These are phyloP conservation scores for Arachnopeziza araneosa DNA, from an alignment of 2,329 filamentous ascomycete genomes.

Conservation along the genomic window DNA sequence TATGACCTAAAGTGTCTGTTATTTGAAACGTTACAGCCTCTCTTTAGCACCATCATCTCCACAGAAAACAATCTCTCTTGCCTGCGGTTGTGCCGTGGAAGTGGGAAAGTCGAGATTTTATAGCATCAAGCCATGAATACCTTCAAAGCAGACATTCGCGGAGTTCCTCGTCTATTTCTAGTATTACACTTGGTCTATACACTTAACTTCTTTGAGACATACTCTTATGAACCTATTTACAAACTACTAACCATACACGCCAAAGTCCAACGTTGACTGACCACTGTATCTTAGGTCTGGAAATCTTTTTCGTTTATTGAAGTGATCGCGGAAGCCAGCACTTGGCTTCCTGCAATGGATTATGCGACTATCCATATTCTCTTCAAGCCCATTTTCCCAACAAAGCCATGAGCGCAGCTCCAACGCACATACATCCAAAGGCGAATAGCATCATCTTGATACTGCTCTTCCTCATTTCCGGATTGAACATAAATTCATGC, in stretches of 20 bases:
- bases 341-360: not conserved
- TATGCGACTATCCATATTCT: not conserved
- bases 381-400: conserved; percentile 43
- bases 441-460: conserved; percentile 35
- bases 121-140: too few species aligned
- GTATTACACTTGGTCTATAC: too few species aligned
- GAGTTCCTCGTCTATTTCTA: too few species aligned
- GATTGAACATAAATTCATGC: conserved; percentile 45
- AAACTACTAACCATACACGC: not conserved
- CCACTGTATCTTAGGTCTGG: not conserved
- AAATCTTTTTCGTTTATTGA: not conserved
- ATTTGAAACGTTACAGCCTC: too few species aligned
- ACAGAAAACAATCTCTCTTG: too few species aligned
- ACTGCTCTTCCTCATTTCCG: conserved; percentile 34
- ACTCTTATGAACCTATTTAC: not conserved
- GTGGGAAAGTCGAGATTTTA: too few species aligned
- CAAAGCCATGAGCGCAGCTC: conserved; percentile 42
- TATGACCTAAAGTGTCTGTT: too few species aligned
- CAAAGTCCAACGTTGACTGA: too few species aligned
- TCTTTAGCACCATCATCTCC: too few species aligned
- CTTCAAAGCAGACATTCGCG: too few species aligned
- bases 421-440: conserved; percentile 37
- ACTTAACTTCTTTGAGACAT: not conserved
- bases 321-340: not conserved
- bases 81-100: too few species aligned